These are phyloP conservation scores for Pythium chondricola DNA, from an alignment of 352 stramenopile species.

Conservation along the genomic window DNA sequence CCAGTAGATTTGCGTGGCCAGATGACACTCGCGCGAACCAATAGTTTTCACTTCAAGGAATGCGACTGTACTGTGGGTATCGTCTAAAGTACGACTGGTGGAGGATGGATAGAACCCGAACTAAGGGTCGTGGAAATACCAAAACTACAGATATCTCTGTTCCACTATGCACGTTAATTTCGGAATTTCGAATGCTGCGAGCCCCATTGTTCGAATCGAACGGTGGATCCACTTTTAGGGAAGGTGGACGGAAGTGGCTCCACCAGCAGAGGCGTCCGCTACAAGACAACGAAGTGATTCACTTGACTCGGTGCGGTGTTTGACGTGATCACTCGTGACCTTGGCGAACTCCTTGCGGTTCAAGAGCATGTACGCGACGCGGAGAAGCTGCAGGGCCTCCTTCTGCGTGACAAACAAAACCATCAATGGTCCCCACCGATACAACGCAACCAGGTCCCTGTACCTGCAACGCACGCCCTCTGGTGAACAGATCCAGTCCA, in stretches of 20 bases:
- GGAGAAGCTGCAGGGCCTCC: slow-evolving; percentile 36
- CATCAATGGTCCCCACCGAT: neutral
- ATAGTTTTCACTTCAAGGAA: too few relatives aligned
- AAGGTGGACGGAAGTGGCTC: neutral
- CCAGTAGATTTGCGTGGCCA: too few relatives aligned
- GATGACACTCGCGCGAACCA: too few relatives aligned
- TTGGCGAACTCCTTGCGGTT: slow-evolving; percentile 37
- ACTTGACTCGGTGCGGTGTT: slow-evolving; percentile 17
- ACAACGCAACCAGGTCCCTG: neutral
- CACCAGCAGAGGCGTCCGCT: slow-evolving; percentile 1
- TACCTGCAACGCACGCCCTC: slow-evolving; percentile 33
- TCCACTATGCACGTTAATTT: neutral
- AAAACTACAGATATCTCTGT: neutral
- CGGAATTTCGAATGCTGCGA: slow-evolving; percentile 6
- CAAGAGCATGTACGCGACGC: slow-evolving; percentile 47
- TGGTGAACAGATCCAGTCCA: slow-evolving; percentile 51
- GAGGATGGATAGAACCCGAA: neutral
- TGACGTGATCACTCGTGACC: slow-evolving; percentile 29
- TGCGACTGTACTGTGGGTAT: too few relatives aligned
- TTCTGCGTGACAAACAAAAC: slow-evolving; percentile 26
- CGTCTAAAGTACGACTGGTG: neutral
- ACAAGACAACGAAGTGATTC: slow-evolving; percentile 4
- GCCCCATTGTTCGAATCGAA: slow-evolving; percentile 12
- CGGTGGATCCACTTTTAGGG: neutral
- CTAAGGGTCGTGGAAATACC: neutral